phyloP scores from a whole-genome alignment of 2,329 filamentous ascomycete genomes.

The Zarea fungicola region DNA sequence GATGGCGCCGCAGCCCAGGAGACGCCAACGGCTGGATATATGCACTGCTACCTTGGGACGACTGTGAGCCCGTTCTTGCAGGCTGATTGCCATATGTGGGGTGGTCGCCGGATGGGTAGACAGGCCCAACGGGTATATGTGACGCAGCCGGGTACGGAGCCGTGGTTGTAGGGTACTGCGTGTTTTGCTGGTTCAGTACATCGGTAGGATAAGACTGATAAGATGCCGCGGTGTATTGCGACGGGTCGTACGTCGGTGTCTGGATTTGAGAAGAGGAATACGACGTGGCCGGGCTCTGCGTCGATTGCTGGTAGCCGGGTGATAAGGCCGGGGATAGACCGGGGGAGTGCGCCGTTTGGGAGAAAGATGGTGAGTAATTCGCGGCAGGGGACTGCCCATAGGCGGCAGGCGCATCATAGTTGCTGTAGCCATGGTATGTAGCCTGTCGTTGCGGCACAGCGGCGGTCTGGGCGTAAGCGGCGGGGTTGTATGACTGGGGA shows the following conservation, averaged over 20 bases:
- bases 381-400: conserved; percentile 36
- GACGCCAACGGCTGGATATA: conserved; percentile 36
- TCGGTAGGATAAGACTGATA: conserved; percentile 36
- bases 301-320: conserved; percentile 36
- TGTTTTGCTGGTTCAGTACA: conserved; percentile 33
- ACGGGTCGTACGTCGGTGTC: conserved; percentile 32
- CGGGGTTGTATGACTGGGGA: conserved; percentile 53
- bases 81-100: conserved; percentile 39
- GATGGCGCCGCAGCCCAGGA: conserved; percentile 48
- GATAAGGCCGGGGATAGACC: conserved; percentile 29
- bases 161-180: conserved; percentile 31
- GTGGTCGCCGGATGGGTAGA: conserved; percentile 43
- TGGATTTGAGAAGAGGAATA: conserved; percentile 21
- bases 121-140: conserved; percentile 49
- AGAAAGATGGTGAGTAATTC: conserved; percentile 25
- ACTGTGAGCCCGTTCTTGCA: conserved; percentile 45
- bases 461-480: conserved; percentile 47
- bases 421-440: conserved; percentile 44
- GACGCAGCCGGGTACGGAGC: conserved; percentile 48
- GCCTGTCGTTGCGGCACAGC: conserved; percentile 44
- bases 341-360: conserved; percentile 23
- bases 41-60: conserved; percentile 40
- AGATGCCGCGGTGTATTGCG: conserved; percentile 24
- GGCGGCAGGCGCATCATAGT: conserved; percentile 39
- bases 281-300: conserved; percentile 32